Conservation (phyloP, 441 rosid genomes). For the Brassica hybrid region DNA sequence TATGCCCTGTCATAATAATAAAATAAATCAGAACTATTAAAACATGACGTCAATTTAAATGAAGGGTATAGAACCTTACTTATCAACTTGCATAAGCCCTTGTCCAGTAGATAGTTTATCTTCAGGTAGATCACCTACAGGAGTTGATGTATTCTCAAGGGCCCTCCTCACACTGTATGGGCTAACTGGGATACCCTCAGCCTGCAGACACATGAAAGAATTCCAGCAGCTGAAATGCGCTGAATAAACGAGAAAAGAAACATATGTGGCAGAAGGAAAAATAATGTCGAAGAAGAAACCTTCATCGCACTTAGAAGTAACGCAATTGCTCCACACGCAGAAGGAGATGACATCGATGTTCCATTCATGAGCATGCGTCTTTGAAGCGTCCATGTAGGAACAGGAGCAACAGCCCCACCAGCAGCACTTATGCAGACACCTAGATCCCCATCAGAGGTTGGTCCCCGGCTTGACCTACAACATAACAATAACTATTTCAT, state of each 20-base stretch:
- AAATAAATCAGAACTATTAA: conserved; percentile 38
- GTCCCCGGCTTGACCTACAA: conserved; percentile 99
- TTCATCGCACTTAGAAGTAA: conserved; percentile 95
- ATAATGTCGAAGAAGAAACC: conserved; percentile 54
- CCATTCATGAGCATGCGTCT: conserved; percentile 99
- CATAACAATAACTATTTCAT: conserved; percentile 24
- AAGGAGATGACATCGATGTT: conserved; percentile 99
- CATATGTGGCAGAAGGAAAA: conserved; percentile 21
- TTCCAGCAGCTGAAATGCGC: conserved; percentile 33
- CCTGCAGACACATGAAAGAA: conserved; percentile 57
- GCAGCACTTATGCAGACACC: conserved; percentile 99
- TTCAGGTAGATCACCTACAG: conserved; percentile 72
- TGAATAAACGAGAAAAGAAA: conserved; percentile 28
- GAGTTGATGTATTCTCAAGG: conserved; percentile 85
- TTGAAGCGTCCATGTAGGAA: conserved; percentile 99
- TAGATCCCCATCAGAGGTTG: conserved; percentile 97
- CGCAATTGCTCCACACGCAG: conserved; percentile 99
- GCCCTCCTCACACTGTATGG: conserved; percentile 89
- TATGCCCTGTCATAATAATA: conserved; percentile 65
- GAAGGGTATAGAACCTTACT: conserved; percentile 54
- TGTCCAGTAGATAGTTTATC: conserved; percentile 93
- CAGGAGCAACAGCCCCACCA: conserved; percentile 99
- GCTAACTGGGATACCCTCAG: conserved; percentile 83
- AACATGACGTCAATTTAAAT: conserved; percentile 22
- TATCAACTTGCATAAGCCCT: conserved; percentile 98